Conservation (phyloP, 495 filamentous ascomycete species). For the Podospora pseudoanserina region DNA sequence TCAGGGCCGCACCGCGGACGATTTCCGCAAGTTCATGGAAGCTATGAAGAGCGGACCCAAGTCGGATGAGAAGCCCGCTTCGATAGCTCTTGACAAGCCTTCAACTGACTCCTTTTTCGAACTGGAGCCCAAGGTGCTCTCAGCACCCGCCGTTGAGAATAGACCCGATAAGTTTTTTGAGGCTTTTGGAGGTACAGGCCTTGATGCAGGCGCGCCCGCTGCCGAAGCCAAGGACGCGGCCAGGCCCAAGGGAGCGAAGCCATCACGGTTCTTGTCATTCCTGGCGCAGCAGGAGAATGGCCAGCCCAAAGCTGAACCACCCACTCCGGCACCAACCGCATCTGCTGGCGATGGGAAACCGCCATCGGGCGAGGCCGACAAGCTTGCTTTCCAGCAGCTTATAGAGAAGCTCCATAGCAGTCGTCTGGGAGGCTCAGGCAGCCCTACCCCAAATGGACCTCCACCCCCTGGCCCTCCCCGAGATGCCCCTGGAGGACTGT, state of each 20-base stretch:
- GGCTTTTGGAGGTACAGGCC: conserved; percentile 50
- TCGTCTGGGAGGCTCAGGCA: conserved; percentile 19
- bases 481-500: conserved; percentile 32
- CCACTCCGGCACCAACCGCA: conserved; percentile 31
- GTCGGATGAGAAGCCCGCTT: conserved; percentile 49
- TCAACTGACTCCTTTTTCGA: conserved; percentile 32
- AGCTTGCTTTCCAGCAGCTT: conserved; percentile 84
- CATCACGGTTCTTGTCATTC: conserved; percentile 80
- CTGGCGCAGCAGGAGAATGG: conserved; percentile 66
- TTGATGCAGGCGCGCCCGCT: conserved; percentile 35
- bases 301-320: conserved; percentile 53
- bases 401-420: conserved; percentile 69
- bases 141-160: conserved; percentile 59
- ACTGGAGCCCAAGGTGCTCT: conserved; percentile 47
- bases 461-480: conserved; percentile 18
- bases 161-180: conserved; percentile 80
- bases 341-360: conserved; percentile 24
- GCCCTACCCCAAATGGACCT: conserved; percentile 21
- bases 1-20: conserved; percentile 75
- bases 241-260: conserved; percentile 50
- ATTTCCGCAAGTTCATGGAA: conserved; percentile 95
- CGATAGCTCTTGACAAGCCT: conserved; percentile 26
- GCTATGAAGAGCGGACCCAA: conserved; percentile 62
- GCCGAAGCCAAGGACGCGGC: conserved; percentile 40
- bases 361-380: conserved; percentile 67